Evolutionary conservation across 2,329 filamentous ascomycete genomes (phyloP), one percentile per base, ranked within the genome.

Genomic region (Fusarium haematococcum): DNA sequence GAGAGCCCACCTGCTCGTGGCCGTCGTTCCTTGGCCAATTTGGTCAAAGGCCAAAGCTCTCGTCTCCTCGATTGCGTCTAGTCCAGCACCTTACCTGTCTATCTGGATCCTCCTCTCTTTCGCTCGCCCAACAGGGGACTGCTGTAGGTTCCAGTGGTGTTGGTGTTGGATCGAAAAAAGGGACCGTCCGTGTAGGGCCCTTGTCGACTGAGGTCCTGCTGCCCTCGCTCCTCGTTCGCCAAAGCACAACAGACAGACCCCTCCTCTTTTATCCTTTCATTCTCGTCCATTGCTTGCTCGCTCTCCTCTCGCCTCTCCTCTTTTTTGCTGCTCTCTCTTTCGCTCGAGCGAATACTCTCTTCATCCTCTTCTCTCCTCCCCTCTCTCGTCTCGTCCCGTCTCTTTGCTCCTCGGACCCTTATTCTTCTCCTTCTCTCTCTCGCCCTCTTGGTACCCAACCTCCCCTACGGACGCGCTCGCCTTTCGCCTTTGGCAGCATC

Each of bases 101-200:
- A 23, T 57, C 54, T 37, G 33, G 48, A 52, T 52, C 48, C 48
- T 69, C 63, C 54, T 48, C 32, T 39, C 63, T 50, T 62, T 37
- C 35, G 16, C 33, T 37, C 35, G 35, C 14, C 35, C 35, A 37
- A 37, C 25, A 30, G 13, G 20, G 41, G 41, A 43, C 41, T 30
- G 25, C 10, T 33, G 54, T 25, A 35, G 13, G 32, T 73, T 59
- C 23, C 54, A 64, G 60, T 65, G 64, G 52, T 67, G 69, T 67
- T 72, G 65, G 62, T 74, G 72, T 76, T 74, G 68, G 65, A 77
- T 77, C 70, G 60, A 75, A 77, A 77, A 48, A 74, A 73, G 68
- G 74, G 61, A 65, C 73, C 65, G 66, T 68, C 60, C 66, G 43
- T 65, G 63, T 67, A 66, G 52, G 69, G 75, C 75, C 75, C 68